Conservation (phyloP, 78 protist genomes). For the Dictyostelium firmibasis region DNA sequence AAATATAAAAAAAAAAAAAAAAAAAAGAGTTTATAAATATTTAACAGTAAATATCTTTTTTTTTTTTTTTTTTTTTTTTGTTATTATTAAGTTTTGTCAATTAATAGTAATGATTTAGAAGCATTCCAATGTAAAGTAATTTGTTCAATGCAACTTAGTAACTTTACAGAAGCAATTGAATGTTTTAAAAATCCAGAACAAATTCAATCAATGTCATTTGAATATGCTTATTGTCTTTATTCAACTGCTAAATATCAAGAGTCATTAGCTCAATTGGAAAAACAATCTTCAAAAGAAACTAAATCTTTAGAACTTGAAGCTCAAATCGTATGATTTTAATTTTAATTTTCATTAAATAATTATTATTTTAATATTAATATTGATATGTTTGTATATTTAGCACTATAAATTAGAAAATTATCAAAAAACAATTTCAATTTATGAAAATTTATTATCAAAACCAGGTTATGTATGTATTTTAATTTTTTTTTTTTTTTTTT, state of each 20-base stretch:
- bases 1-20: too few species aligned
- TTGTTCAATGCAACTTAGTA: conserved; percentile 43
- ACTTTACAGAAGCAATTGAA: conserved; percentile 65
- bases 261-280: conserved; percentile 4
- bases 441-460: conserved; percentile 52
- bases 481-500: too few species aligned
- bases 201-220: conserved; percentile 29
- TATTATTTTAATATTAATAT: background rate
- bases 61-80: background rate
- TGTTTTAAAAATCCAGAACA: conserved; percentile 57
- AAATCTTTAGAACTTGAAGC: conserved; percentile 58
- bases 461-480: conserved; percentile 57
- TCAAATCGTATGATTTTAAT: conserved; percentile 56
- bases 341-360: background rate
- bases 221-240: conserved; percentile 59
- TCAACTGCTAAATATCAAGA: conserved; percentile 29
- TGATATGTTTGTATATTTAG: background rate
- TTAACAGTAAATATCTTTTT: too few species aligned
- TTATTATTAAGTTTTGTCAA: conserved; percentile 6
- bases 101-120: conserved; percentile 14
- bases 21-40: too few species aligned
- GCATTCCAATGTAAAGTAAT: conserved; percentile 72
- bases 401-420: conserved; percentile 66
- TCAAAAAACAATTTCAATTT: conserved; percentile 57
- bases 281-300: background rate